Conservation (phyloP, 2,329 filamentous ascomycete species). For the Colletotrichum agaves region DNA sequence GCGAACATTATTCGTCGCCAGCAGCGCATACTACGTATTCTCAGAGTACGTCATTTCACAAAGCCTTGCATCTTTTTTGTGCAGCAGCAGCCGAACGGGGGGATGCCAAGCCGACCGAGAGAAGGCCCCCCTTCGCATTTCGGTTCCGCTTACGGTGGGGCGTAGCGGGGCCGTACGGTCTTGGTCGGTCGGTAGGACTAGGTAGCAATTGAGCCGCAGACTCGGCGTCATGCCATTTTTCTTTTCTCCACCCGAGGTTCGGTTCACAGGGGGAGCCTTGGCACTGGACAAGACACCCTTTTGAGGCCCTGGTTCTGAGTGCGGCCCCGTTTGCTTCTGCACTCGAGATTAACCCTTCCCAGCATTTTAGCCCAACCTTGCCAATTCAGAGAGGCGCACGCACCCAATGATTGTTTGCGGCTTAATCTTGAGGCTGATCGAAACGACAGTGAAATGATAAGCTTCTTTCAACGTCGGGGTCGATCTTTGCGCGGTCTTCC, state of each 20-base stretch:
- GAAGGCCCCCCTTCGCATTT: neutral
- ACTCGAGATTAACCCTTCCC: neutral
- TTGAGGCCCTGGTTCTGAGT: neutral
- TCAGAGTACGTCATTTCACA: conserved; percentile 7
- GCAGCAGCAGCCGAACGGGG: neutral
- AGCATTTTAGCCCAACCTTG: conserved; percentile 16
- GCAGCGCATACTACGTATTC: neutral
- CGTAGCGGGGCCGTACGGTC: neutral
- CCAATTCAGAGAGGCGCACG: conserved; percentile 2
- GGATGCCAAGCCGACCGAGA: conserved; percentile 9
- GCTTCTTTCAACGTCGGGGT: conserved; percentile 28
- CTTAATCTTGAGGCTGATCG: conserved; percentile 12
- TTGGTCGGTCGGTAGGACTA: neutral
- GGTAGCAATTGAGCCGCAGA: conserved; percentile 2
- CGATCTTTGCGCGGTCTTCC: neutral
- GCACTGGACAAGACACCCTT: neutral
- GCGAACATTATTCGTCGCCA: conserved; percentile 21
- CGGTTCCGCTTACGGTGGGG: neutral
- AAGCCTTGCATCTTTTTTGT: neutral
- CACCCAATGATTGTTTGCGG: conserved; percentile 15
- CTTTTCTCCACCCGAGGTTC: neutral
- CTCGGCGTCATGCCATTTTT: conserved; percentile 16
- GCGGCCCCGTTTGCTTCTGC: neutral
- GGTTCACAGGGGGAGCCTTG: neutral
- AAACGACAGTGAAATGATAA: neutral